Conservation (phyloP, 108 stramenopile species). For the Skeletonema grethae region DNA sequence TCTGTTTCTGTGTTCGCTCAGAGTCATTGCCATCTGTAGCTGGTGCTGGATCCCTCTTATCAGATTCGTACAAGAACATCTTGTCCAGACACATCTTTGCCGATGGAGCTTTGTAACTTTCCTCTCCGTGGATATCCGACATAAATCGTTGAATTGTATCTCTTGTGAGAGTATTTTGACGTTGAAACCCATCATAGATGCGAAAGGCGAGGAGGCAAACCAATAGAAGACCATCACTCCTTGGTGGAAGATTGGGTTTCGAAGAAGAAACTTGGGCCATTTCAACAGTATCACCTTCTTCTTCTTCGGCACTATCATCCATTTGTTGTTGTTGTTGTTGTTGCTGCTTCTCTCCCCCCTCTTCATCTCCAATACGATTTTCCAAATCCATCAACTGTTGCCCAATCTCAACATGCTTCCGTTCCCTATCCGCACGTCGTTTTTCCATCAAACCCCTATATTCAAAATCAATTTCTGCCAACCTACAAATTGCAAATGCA, state of each 20-base stretch:
- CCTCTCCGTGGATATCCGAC: conserved; percentile 82
- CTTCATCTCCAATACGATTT: conserved; percentile 12
- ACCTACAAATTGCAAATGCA: conserved; percentile 73
- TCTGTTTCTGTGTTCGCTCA: conserved; percentile 14
- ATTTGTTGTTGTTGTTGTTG: conserved; percentile 2
- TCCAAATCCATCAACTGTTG: conserved; percentile 40
- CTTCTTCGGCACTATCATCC: conserved; percentile 8
- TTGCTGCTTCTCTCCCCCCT: conserved; percentile 11
- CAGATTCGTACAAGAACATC: conserved; percentile 46
- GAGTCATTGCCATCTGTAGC: conserved; percentile 7
- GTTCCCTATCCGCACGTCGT: conserved; percentile 25
- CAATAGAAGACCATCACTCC: conserved; percentile 34
- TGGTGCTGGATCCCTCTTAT: not conserved
- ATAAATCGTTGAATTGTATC: conserved; percentile 86
- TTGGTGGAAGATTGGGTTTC: conserved; percentile 21
- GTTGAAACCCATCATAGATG: conserved; percentile 84
- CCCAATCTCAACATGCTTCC: conserved; percentile 10
- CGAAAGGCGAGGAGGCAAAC: conserved; percentile 57
- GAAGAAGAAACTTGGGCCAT: conserved; percentile 19
- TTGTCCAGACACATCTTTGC: conserved; percentile 53
- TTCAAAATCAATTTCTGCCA: conserved; percentile 44
- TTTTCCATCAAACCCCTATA: conserved; percentile 40
- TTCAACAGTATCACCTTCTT: not conserved
- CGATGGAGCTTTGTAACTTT: conserved; percentile 59
- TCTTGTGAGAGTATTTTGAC: conserved; percentile 61